Evolutionary conservation across 306 rosid genomes (phyloP).

Genomic region (Glycyrrhiza uralensis): DNA sequence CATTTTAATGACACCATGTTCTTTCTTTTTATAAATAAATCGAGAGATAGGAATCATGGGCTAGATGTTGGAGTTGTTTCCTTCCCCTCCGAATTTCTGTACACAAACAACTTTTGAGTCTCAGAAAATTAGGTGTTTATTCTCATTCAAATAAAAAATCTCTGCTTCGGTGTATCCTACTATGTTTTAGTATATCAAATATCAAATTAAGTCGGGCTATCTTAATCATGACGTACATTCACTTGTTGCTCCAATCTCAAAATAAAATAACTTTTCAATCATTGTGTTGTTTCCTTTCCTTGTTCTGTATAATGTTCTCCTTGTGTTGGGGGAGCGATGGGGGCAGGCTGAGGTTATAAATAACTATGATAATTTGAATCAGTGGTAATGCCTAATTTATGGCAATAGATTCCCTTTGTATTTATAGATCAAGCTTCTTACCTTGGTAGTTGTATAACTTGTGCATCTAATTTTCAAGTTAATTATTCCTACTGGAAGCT

Average conservation of each 20-base stretch:
- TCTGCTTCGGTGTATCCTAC: neutral
- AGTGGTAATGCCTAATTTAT: neutral
- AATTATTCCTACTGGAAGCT: neutral
- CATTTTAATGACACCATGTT: neutral
- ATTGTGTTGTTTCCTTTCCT: neutral
- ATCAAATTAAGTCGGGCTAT: neutral
- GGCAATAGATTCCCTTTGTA: neutral
- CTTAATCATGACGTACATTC: neutral
- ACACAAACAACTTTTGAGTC: neutral
- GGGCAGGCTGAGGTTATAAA: neutral
- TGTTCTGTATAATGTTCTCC: neutral
- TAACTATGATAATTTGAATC: conserved; percentile 5
- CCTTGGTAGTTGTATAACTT: neutral
- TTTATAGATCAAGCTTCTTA: neutral
- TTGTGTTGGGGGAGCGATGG: neutral
- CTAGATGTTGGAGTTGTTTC: neutral
- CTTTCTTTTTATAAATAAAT: neutral
- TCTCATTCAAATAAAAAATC: neutral
- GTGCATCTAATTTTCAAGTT: neutral
- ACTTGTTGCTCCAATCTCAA: neutral
- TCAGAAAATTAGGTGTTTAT: neutral
- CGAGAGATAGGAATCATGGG: neutral
- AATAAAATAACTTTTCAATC: neutral
- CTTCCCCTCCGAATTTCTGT: neutral
- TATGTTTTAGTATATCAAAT: neutral